These are phyloP conservation scores for Russula ochroleuca DNA, from an alignment of 768 basidiomycete genomes.

Conservation along the genomic window DNA sequence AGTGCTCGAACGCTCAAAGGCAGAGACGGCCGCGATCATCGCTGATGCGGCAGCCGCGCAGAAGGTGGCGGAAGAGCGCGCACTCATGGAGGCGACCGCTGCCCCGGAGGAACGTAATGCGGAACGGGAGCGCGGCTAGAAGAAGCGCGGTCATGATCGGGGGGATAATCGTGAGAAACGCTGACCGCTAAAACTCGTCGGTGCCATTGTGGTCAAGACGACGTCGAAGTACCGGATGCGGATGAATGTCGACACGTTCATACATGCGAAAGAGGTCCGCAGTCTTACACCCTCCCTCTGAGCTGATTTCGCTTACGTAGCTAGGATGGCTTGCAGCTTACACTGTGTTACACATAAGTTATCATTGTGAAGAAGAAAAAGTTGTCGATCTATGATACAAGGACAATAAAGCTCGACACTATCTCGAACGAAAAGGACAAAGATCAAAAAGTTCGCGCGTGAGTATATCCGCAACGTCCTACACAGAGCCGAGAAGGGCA, in stretches of 20 bases:
- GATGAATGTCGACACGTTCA: constrained; percentile 69
- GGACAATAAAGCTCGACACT: constrained; percentile 65
- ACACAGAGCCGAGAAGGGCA: no score
- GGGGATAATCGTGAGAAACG: no score
- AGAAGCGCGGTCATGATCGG: no score
- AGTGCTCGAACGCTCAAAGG: constrained; percentile 28
- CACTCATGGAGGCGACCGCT: constrained; percentile 27
- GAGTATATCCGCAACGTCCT: no score
- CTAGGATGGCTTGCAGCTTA: constrained; percentile 52
- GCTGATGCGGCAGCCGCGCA: constrained; percentile 38
- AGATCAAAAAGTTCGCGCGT: constrained; percentile 95
- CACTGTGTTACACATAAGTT: no score
- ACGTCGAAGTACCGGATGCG: no score
- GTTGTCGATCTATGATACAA: constrained; percentile 70
- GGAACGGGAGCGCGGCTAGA: no score
- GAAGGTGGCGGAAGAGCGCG: constrained; percentile 28
- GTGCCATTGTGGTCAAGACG: no score
- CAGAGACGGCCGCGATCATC: constrained; percentile 39
- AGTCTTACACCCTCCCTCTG: no score
- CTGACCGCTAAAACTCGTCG: no score
- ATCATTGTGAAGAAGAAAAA: constrained; percentile 88
- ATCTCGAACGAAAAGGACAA: constrained; percentile 85
- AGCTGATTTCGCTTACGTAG: neutral
- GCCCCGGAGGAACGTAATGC: no score
- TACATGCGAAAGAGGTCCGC: no score